Conservation (phyloP, 1,139 yeast genomes). For the Scheffersomyces titani region DNA sequence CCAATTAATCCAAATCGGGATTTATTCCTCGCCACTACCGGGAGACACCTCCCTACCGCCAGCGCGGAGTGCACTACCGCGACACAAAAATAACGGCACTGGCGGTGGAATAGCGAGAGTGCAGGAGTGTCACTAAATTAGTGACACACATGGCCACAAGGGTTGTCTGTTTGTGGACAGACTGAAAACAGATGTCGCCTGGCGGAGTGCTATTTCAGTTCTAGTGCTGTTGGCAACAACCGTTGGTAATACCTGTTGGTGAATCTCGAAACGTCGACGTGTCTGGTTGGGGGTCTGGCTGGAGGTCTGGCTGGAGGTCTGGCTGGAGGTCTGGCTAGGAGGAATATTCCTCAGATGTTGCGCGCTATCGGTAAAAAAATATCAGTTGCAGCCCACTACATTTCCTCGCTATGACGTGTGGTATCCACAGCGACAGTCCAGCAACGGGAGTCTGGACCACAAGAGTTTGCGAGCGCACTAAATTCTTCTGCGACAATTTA, state of each 20-base stretch:
- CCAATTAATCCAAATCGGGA: not conserved
- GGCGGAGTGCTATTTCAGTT: not conserved
- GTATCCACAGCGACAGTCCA: not conserved
- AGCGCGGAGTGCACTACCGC: not conserved
- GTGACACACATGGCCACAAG: not conserved
- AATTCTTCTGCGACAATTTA: not conserved
- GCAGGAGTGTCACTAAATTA: not conserved
- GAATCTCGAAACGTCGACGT: too few species aligned
- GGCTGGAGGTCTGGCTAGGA: too few species aligned
- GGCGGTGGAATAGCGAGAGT: not conserved
- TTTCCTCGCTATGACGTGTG: not conserved
- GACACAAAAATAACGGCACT: not conserved
- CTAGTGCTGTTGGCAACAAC: not conserved
- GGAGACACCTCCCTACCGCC: not conserved
- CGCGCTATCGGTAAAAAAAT: not conserved
- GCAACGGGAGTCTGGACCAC: not conserved
- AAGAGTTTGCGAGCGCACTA: not conserved
- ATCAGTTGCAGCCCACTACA: not conserved
- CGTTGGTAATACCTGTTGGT: not conserved
- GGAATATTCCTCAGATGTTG: too few species aligned
- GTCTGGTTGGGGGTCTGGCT: too few species aligned
- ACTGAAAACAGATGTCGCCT: not conserved
- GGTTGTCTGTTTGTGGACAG: not conserved
- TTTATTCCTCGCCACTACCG: not conserved
- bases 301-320: too few species aligned